Evolutionary conservation across 2,329 filamentous ascomycete species (phyloP).

Genomic region (Colletotrichum musae): DNA sequence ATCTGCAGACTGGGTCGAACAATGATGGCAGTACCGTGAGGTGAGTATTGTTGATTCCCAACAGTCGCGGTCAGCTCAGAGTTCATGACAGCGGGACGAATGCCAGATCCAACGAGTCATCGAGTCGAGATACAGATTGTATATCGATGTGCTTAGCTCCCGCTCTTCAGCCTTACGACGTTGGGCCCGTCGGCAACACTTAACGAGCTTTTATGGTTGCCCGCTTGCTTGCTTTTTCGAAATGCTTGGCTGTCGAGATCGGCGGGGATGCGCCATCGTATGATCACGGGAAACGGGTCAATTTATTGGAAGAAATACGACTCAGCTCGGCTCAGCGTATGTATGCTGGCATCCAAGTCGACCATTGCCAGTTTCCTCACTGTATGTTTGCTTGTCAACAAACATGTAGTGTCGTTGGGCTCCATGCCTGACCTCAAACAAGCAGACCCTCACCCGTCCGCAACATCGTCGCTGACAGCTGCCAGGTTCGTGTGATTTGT

Average conservation of each 20-base stretch:
- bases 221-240: conserved; percentile 34
- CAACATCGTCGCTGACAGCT: background rate
- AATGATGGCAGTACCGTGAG: background rate
- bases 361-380: background rate
- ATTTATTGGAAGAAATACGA: conserved; percentile 28
- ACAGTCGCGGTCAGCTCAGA: background rate
- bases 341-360: background rate
- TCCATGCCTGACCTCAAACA: background rate
- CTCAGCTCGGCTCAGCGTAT: background rate
- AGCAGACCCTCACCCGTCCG: background rate
- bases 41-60: background rate
- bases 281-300: conserved; percentile 17
- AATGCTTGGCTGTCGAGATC: conserved; percentile 21
- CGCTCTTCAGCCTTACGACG: conserved; percentile 32
- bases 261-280: conserved; percentile 27
- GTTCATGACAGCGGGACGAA: background rate
- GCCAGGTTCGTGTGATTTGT: background rate
- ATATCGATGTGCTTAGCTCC: conserved; percentile 14
- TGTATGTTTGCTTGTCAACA: conserved; percentile 4
- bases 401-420: background rate
- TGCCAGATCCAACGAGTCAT: background rate
- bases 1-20: background rate
- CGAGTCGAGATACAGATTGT: background rate
- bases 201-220: background rate
- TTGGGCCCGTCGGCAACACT: conserved; percentile 27